A percentile compares a stretch with the other conserved stretches of the same genome.
Evolutionary conservation across 345 rosid species (phyloP).

Genomic region (Euphorbia tirucalli): DNA sequence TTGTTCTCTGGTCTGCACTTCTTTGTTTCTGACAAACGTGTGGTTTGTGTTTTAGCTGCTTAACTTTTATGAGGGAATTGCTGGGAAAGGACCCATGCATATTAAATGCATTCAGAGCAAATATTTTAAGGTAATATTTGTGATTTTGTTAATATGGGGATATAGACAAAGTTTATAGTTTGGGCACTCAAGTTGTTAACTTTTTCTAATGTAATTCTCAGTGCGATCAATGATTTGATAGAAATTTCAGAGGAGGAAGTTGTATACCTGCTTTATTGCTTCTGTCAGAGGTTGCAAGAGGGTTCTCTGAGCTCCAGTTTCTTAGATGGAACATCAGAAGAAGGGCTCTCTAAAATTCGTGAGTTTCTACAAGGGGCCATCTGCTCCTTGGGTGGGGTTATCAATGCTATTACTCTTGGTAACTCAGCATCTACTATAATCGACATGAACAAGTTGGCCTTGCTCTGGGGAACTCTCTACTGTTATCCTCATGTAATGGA

Average conservation of each 20-base stretch:
- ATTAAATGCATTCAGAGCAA: conserved; percentile 44
- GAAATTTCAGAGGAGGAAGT: conserved; percentile 59
- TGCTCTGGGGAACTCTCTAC: conserved; percentile 62
- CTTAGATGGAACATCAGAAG: conserved; percentile 42
- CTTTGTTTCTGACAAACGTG: conserved; percentile 15
- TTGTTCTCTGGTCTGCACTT: conserved; percentile 14
- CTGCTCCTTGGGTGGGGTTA: conserved; percentile 26
- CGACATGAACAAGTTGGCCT: conserved; percentile 48
- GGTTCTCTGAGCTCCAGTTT: conserved; percentile 27
- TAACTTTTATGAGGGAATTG: conserved; percentile 60
- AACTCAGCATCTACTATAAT: conserved; percentile 31
- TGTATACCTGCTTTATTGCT: conserved; percentile 46
- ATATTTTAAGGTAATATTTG: conserved; percentile 54
- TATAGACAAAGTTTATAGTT: not conserved
- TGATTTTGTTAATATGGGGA: not conserved
- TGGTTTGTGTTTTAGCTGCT: conserved; percentile 50
- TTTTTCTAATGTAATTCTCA: conserved; percentile 38
- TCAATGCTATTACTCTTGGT: conserved; percentile 32
- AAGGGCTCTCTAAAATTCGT: conserved; percentile 36
- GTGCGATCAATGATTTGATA: conserved; percentile 64
- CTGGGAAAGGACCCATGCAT: conserved; percentile 46
- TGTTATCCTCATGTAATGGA: conserved; percentile 55
- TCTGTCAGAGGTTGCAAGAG: conserved; percentile 59
- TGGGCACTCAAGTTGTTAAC: conserved; percentile 18
- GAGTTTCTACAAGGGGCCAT: conserved; percentile 42